Evolutionary conservation across 2,329 filamentous ascomycete genomes (phyloP), one percentile per base, ranked within the genome.

Genomic region (Fusarium sp.): DNA sequence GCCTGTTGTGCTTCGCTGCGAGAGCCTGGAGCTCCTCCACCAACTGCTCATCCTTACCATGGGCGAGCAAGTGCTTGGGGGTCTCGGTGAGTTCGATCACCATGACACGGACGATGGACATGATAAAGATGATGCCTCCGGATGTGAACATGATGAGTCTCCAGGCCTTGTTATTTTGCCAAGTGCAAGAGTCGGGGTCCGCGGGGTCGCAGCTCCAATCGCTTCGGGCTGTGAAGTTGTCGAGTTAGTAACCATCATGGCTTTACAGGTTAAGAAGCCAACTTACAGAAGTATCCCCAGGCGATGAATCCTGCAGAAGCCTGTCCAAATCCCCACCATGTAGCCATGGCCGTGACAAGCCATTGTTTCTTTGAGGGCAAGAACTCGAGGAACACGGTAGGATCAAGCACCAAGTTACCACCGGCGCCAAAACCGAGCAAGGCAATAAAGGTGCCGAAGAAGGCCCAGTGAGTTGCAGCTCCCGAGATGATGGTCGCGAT

Each of bases 381-480:
- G 66, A 84, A 87, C 72, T 87, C 85, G 30, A 87, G 80, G 63
- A 87, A 86, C 41, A 87, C 84, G 5, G 85, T 85, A 5, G 90
- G 92, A 72, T 92, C 91, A 2, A 93, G 82, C 1, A 93, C 88
- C 23, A 93, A 80, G 77, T 93, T 93, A 2, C 91, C 92, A 18
- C 91, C 92, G 1, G 84, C 88, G 0, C 91, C 91, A 74, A 93
- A 92, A 1, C 89, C 87, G 43, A 88, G 84, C 37, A 92, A 77
- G 14, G 86, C 87, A n/a, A 91, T 86, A 74, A 93, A 92, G 11
- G 91, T 80, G 0, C 89, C 90, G 11, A 93, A 83, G 0, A 89
- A 87, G 6, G 86, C 82, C 90, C 91, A 94, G 66, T 87, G 91
- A 0, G 92, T 91, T 23, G 88, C 85, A 0, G 88, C 90, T 2